phyloP scores from a whole-genome alignment of 306 rosid genomes.

The Castanea mollissima region DNA sequence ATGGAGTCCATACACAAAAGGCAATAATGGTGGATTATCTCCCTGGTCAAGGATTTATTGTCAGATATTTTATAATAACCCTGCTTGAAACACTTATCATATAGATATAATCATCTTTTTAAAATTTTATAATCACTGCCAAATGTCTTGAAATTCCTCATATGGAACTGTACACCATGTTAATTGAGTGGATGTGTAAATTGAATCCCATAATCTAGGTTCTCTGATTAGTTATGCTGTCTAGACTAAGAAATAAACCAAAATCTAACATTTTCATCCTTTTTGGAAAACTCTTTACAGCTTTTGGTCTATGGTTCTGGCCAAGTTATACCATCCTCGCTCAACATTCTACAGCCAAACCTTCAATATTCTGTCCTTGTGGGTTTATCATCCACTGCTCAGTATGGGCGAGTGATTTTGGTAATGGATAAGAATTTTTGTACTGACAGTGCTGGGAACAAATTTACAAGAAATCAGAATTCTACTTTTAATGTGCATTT shows the following conservation, averaged over 20 bases:
- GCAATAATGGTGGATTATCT: background rate
- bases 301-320: slow-evolving; percentile 90
- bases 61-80: background rate
- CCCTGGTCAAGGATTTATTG: background rate
- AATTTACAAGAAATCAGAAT: slow-evolving; percentile 60
- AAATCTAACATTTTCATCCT: slow-evolving; percentile 20
- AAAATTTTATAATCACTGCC: background rate
- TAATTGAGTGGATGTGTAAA: background rate
- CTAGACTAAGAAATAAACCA: slow-evolving; percentile 1
- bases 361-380: slow-evolving; percentile 63
- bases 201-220: background rate
- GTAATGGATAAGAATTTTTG: slow-evolving; percentile 84
- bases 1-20: background rate
- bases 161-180: background rate
- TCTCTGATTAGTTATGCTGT: background rate
- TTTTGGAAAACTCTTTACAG: slow-evolving; percentile 37
- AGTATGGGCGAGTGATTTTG: slow-evolving; percentile 66
- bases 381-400: slow-evolving; percentile 49
- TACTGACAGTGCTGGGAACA: slow-evolving; percentile 76
- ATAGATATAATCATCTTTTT: background rate
- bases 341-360: slow-evolving; percentile 58
- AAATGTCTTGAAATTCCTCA: background rate
- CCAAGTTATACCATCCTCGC: slow-evolving; percentile 74
- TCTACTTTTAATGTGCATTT: slow-evolving; percentile 65
- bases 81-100: background rate